Percentiles rank a stretch among this genome's conserved stretches.
Evolutionary conservation across 2,329 filamentous ascomycete species (phyloP).

Genomic region (Monosporascus sp.): DNA sequence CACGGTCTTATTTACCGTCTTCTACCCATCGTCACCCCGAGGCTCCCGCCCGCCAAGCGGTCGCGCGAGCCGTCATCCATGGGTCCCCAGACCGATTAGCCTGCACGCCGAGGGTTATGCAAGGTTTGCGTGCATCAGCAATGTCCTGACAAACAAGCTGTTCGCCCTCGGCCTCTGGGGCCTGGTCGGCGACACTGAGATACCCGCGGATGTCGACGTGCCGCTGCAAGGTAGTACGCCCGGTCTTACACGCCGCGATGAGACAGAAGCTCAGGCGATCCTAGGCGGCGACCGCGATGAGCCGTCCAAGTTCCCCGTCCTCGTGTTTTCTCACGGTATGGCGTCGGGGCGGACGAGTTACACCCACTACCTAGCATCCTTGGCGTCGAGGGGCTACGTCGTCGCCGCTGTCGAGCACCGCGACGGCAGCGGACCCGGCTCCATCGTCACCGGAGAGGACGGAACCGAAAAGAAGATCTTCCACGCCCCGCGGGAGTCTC

Average conservation of each 20-base stretch:
- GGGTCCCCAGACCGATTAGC: slow-evolving; percentile 39
- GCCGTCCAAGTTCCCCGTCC: slow-evolving; percentile 31
- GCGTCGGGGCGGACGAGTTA: slow-evolving; percentile 47
- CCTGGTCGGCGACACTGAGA: slow-evolving; percentile 38
- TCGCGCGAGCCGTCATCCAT: slow-evolving; percentile 27
- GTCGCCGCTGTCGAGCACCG: slow-evolving; percentile 48
- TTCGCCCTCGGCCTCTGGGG: slow-evolving; percentile 38
- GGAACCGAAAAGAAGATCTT: slow-evolving; percentile 24
- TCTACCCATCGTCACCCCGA: slow-evolving; percentile 37
- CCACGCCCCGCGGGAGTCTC: slow-evolving; percentile 32
- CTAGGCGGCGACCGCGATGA: slow-evolving; percentile 12
- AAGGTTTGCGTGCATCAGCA: slow-evolving; percentile 37
- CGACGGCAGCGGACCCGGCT: slow-evolving; percentile 45
- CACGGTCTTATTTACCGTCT: slow-evolving; percentile 44
- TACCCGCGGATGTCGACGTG: slow-evolving; percentile 43
- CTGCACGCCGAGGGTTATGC: slow-evolving; percentile 43
- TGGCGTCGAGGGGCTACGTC: slow-evolving; percentile 44
- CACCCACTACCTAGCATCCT: slow-evolving; percentile 44
- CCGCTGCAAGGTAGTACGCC: slow-evolving; percentile 28
- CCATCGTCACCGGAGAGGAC: slow-evolving; percentile 30
- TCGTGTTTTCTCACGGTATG: slow-evolving; percentile 49
- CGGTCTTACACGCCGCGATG: slow-evolving; percentile 15
- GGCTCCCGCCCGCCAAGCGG: slow-evolving; percentile 11
- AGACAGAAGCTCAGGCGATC: slow-evolving; percentile 17
- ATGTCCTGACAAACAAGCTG: slow-evolving; percentile 36